Evolutionary conservation across 2,329 filamentous ascomycete genomes (phyloP).

Genomic region (Hypomyces perniciosus): DNA sequence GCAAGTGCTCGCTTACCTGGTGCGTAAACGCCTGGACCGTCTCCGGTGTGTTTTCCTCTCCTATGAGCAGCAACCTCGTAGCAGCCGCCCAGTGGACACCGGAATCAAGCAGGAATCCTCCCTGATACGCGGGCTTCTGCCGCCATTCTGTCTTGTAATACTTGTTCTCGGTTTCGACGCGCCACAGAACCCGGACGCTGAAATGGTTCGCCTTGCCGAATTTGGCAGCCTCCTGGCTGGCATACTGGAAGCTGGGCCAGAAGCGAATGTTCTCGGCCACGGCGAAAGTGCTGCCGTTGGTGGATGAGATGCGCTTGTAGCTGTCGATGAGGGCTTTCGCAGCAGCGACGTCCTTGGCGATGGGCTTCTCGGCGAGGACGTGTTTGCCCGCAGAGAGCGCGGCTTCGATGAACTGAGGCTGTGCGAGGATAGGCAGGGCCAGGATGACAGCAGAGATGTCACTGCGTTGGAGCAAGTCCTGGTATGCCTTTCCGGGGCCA

Average conservation of each 20-base stretch:
- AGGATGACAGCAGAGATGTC: constrained; percentile 53
- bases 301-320: constrained; percentile 22
- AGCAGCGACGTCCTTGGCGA: constrained; percentile 51
- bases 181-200: constrained; percentile 30
- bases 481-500: constrained; percentile 38
- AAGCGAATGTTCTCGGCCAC: constrained; percentile 73
- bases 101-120: constrained; percentile 70
- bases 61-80: constrained; percentile 49
- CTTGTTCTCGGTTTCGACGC: constrained; percentile 34
- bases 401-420: constrained; percentile 52
- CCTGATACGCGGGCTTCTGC: constrained; percentile 63
- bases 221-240: constrained; percentile 33
- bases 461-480: constrained; percentile 45
- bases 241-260: constrained; percentile 48
- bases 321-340: constrained; percentile 36
- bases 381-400: constrained; percentile 62
- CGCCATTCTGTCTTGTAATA: constrained; percentile 56
- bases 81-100: constrained; percentile 68
- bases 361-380: constrained; percentile 64
- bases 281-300: constrained; percentile 38
- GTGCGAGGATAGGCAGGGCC: constrained; percentile 56
- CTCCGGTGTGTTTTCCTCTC: constrained; percentile 35
- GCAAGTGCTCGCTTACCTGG: constrained; percentile 50
- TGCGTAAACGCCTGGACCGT: constrained; percentile 49
- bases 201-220: constrained; percentile 41